phyloP scores from a whole-genome alignment of 2,329 filamentous ascomycete species.

The Hysterium pulicare region DNA sequence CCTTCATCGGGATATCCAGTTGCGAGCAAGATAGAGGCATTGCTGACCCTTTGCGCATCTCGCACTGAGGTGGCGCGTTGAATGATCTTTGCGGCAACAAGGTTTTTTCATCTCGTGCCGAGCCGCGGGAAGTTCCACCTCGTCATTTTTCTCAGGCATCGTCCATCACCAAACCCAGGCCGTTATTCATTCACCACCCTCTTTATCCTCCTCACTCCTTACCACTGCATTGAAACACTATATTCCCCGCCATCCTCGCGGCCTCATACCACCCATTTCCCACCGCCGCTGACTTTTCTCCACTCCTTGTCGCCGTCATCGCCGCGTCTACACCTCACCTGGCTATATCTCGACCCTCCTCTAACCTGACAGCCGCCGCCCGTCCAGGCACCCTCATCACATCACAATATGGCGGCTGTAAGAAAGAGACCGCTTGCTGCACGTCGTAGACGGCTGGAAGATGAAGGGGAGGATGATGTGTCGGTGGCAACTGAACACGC shows the following conservation, averaged over 20 bases:
- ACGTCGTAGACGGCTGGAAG: constrained; percentile 38
- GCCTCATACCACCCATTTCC: constrained; percentile 12
- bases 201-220: constrained; percentile 12
- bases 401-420: constrained; percentile 32
- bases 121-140: constrained; percentile 24
- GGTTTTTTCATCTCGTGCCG: constrained; percentile 9
- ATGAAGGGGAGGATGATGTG: constrained; percentile 35
- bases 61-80: not conserved
- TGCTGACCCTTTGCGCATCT: too few relatives aligned
- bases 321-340: not conserved
- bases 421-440: constrained; percentile 35
- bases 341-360: constrained; percentile 15
- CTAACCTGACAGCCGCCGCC: constrained; percentile 10
- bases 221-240: constrained; percentile 19
- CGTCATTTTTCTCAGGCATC: constrained; percentile 35
- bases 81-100: constrained; percentile 3
- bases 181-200: constrained; percentile 13
- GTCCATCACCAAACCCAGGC: constrained; percentile 19
- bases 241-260: constrained; percentile 10
- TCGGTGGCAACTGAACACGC: constrained; percentile 50
- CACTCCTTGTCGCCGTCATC: not conserved
- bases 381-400: constrained; percentile 10
- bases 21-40: too few relatives aligned
- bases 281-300: constrained; percentile 12
- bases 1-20: too few relatives aligned